A percentile compares a stretch with the other conserved stretches of the same genome.
phyloP scores from a whole-genome alignment of 2,329 filamentous ascomycete genomes.

The Simplicillium sp. region DNA sequence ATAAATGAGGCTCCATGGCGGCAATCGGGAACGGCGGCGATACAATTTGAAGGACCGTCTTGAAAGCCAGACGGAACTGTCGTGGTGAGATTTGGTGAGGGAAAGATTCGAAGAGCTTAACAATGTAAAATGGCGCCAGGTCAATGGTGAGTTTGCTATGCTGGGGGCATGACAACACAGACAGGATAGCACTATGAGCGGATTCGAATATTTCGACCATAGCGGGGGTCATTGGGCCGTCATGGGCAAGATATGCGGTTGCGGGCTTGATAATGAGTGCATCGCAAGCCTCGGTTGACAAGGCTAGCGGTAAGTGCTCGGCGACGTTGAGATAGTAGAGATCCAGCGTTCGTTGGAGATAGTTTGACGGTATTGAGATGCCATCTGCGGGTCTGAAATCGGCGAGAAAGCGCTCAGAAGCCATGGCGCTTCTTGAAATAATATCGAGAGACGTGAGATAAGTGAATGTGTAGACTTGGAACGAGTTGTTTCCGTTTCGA shows the following conservation, averaged over 20 bases:
- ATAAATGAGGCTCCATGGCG: slow-evolving; percentile 64
- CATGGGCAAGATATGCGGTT: slow-evolving; percentile 56
- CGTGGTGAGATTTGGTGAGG: slow-evolving; percentile 68
- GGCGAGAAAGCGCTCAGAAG: slow-evolving; percentile 57
- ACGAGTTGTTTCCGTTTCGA: slow-evolving; percentile 60
- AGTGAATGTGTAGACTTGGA: slow-evolving; percentile 78
- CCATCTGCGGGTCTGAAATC: slow-evolving; percentile 42
- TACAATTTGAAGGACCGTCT: slow-evolving; percentile 72
- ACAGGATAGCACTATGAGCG: slow-evolving; percentile 72
- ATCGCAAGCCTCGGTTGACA: slow-evolving; percentile 60
- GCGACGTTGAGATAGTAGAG: slow-evolving; percentile 82
- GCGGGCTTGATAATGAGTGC: slow-evolving; percentile 65
- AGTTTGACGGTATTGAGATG: slow-evolving; percentile 12
- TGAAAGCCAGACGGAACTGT: slow-evolving; percentile 84
- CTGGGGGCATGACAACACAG: slow-evolving; percentile 70
- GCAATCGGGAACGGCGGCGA: slow-evolving; percentile 71
- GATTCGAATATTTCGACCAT: slow-evolving; percentile 68
- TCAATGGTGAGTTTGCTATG: slow-evolving; percentile 61
- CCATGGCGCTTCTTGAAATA: slow-evolving; percentile 58
- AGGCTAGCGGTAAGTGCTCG: slow-evolving; percentile 68
- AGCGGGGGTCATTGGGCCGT: slow-evolving; percentile 31
- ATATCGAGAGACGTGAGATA: slow-evolving; percentile 76
- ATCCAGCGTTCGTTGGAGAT: slow-evolving; percentile 62
- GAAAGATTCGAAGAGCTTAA: slow-evolving; percentile 71
- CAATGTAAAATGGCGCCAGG: slow-evolving; percentile 75